Conservation (phyloP, 345 rosid genomes). For the Microcos paniculata region DNA sequence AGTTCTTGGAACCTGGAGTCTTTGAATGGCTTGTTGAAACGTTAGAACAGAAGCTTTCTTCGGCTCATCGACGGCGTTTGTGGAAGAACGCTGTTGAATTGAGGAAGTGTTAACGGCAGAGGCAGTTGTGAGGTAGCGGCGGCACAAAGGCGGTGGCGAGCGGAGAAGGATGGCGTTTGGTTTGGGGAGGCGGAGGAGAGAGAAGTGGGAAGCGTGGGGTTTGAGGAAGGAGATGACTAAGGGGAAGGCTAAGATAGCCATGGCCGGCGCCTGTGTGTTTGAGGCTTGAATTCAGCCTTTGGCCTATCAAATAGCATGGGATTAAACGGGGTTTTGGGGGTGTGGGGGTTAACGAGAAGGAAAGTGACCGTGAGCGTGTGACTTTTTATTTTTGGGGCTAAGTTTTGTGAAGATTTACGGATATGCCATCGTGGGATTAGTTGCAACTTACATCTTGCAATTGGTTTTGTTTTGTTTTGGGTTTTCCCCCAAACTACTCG, state of each 20-base stretch:
- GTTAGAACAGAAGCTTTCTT: conserved; percentile 49
- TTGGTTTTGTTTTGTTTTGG: too few relatives aligned
- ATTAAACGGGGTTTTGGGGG: too few relatives aligned
- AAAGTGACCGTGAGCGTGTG: too few relatives aligned
- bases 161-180: conserved; percentile 26
- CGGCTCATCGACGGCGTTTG: conserved; percentile 21
- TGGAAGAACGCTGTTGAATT: conserved; percentile 37
- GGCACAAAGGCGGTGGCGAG: conserved; percentile 20
- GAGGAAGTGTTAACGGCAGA: conserved; percentile 42
- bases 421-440: too few relatives aligned
- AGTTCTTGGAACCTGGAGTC: conserved; percentile 58
- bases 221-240: conserved; percentile 60
- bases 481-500: too few relatives aligned
- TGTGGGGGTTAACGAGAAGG: too few relatives aligned
- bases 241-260: conserved; percentile 71
- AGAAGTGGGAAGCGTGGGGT: conserved; percentile 38
- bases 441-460: too few relatives aligned
- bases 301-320: conserved; percentile 8
- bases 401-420: too few relatives aligned
- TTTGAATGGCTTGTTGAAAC: conserved; percentile 92
- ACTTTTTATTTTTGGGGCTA: too few relatives aligned
- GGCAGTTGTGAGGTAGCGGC: conserved; percentile 33
- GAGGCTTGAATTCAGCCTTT: conserved; percentile 14
- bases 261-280: conserved; percentile 22
- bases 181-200: conserved; percentile 31